phyloP scores from a whole-genome alignment of 805 yeast species.

The Ogataea corticis region DNA sequence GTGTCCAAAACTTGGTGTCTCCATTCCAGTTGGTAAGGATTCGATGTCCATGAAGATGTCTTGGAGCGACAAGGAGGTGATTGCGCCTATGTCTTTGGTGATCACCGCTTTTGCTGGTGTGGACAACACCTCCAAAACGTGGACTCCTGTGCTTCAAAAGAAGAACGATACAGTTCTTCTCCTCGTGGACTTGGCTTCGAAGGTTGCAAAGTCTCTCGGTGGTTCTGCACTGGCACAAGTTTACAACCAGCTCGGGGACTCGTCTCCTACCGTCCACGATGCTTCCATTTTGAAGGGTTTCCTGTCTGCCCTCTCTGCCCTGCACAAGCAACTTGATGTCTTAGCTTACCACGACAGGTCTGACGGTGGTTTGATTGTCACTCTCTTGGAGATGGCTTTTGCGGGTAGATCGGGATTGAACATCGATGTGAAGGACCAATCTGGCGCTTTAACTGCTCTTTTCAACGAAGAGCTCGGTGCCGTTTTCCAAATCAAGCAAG shows the following conservation, averaged over 20 bases:
- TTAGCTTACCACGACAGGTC: slow-evolving; percentile 93
- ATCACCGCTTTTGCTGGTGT: slow-evolving; percentile 93
- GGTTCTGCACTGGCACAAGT: slow-evolving; percentile 96
- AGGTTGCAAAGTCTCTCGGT: slow-evolving; percentile 63
- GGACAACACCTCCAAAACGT: slow-evolving; percentile 77
- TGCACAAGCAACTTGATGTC: slow-evolving; percentile 69
- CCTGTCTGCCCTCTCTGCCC: slow-evolving; percentile 63
- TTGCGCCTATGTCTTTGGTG: slow-evolving; percentile 91
- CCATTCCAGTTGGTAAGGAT: slow-evolving; percentile 98
- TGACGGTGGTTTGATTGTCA: slow-evolving; percentile 91
- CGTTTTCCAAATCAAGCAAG: slow-evolving; percentile 77
- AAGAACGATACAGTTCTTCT: slow-evolving; percentile 58
- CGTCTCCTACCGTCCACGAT: slow-evolving; percentile 81
- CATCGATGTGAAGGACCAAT: slow-evolving; percentile 43
- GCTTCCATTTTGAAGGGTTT: slow-evolving; percentile 63
- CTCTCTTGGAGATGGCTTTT: slow-evolving; percentile 93
- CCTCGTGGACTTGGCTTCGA: slow-evolving; percentile 68
- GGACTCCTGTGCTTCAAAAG: slow-evolving; percentile 85
- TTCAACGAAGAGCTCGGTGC: slow-evolving; percentile 96
- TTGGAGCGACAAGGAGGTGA: slow-evolving; percentile 90
- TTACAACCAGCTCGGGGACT: slow-evolving; percentile 80
- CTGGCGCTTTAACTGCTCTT: slow-evolving; percentile 52
- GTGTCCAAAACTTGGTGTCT: slow-evolving; percentile 88
- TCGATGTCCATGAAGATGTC: slow-evolving; percentile 99
- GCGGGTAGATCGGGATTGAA: slow-evolving; percentile 88